Percentiles rank a stretch among this genome's conserved stretches.
Evolutionary conservation across 148 eudicot genomes (phyloP).

Genomic region (Persicaria maculosa): DNA sequence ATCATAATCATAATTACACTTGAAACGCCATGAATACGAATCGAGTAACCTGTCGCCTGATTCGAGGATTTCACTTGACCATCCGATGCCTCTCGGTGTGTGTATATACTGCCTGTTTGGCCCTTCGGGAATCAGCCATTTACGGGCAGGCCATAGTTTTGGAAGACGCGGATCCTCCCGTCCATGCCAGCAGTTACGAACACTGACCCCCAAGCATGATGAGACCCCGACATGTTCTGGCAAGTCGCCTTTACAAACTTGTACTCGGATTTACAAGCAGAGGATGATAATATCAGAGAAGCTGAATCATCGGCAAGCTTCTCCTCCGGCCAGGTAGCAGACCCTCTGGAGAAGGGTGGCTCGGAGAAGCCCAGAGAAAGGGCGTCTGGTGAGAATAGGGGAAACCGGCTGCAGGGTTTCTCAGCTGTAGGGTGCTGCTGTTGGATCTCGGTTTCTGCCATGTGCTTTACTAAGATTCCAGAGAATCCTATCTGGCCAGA

Average conservation of each 20-base stretch:
- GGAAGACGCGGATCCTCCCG: slow-evolving; percentile 73
- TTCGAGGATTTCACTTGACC: neutral
- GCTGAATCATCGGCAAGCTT: slow-evolving; percentile 34
- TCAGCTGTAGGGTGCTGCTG: neutral
- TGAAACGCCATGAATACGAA: neutral
- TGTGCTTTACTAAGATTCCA: slow-evolving; percentile 24
- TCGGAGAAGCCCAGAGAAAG: slow-evolving; percentile 43
- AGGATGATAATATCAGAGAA: slow-evolving; percentile 26
- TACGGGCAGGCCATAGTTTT: slow-evolving; percentile 76
- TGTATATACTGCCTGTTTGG: neutral
- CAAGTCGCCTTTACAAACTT: slow-evolving; percentile 52
- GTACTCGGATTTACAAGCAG: slow-evolving; percentile 43
- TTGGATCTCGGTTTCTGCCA: slow-evolving; percentile 17
- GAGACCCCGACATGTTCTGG: slow-evolving; percentile 50
- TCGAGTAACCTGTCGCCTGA: neutral
- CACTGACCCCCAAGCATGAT: slow-evolving; percentile 74
- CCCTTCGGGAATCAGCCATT: neutral
- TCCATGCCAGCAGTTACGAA: slow-evolving; percentile 89
- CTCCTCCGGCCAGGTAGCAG: slow-evolving; percentile 95
- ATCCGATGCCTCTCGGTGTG: neutral
- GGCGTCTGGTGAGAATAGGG: slow-evolving; percentile 31
- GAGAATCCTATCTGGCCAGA: slow-evolving; percentile 17
- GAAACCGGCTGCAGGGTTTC: slow-evolving; percentile 18
- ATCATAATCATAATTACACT: neutral
- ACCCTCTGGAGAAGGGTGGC: slow-evolving; percentile 44